A percentile compares a stretch with the other conserved stretches of the same genome.
phyloP scores from a whole-genome alignment of 2,329 filamentous ascomycete species.

The Cladorrhinum sp. region DNA sequence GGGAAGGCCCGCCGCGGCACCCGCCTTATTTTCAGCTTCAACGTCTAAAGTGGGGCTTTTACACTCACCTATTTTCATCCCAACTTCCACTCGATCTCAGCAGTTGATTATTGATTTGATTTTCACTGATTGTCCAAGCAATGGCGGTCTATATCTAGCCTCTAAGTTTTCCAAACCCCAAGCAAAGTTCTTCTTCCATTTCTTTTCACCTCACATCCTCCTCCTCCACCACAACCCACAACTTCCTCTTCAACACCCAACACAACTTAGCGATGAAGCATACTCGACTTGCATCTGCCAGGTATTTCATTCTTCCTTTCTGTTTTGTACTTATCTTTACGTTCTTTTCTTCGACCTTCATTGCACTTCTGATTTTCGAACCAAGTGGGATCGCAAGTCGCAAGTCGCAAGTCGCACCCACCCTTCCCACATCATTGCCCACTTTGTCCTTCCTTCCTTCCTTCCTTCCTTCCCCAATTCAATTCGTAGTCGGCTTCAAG shows the following conservation, averaged over 20 bases:
- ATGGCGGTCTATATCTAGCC: neutral
- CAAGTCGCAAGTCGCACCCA: neutral
- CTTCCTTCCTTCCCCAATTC: neutral
- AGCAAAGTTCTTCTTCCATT: neutral
- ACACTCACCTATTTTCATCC: neutral
- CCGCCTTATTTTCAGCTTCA: constrained; percentile 2
- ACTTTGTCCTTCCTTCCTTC: neutral
- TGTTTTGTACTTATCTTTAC: neutral
- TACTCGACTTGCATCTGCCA: neutral
- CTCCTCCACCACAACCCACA: neutral
- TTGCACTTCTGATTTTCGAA: neutral
- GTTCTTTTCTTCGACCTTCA: neutral
- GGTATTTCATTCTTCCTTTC: neutral
- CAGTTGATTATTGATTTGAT: too few species aligned
- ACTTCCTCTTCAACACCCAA: too few species aligned
- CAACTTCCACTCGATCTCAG: too few species aligned
- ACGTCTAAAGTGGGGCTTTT: neutral
- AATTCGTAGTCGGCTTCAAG: neutral
- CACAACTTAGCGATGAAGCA: neutral
- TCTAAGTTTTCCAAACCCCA: neutral
- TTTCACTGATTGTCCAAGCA: neutral
- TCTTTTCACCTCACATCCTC: neutral
- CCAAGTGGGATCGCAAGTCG: neutral
- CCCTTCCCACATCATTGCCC: neutral
- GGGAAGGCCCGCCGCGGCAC: constrained; percentile 1